phyloP scores from a whole-genome alignment of 2,329 filamentous ascomycete species.

The Fusarium napiforme region DNA sequence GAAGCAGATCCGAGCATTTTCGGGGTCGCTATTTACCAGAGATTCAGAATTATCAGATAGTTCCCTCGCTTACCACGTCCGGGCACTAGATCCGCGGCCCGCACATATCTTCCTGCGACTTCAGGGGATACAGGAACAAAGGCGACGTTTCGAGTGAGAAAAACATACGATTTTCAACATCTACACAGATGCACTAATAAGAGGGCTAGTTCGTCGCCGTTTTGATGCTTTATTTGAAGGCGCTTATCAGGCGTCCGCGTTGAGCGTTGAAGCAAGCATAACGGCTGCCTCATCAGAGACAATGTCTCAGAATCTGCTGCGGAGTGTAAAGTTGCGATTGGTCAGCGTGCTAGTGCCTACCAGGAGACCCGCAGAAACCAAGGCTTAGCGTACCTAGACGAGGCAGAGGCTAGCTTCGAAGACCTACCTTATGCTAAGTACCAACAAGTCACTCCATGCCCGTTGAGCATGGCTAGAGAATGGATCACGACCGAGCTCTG shows the following conservation, averaged over 20 bases:
- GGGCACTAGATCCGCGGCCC: constrained; percentile 21
- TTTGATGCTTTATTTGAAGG: constrained; percentile 24
- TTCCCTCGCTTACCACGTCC: constrained; percentile 8
- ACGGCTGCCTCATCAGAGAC: constrained; percentile 39
- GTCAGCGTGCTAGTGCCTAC: constrained; percentile 6
- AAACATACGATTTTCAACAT: constrained; percentile 36
- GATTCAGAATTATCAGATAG: neutral
- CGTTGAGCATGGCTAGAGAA: constrained; percentile 4
- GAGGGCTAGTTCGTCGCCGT: constrained; percentile 8
- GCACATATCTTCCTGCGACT: constrained; percentile 11
- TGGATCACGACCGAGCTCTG: constrained; percentile 19
- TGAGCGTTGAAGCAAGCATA: constrained; percentile 29
- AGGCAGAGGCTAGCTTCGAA: constrained; percentile 18
- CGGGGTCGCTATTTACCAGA: constrained; percentile 10
- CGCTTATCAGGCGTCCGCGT: constrained; percentile 23
- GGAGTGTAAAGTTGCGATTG: constrained; percentile 30
- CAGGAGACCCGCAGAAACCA: constrained; percentile 13
- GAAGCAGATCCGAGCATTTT: constrained; percentile 11
- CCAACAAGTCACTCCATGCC: constrained; percentile 15
- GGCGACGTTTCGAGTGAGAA: neutral
- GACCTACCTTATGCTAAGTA: neutral
- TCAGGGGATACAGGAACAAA: constrained; percentile 3
- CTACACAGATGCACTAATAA: constrained; percentile 12
- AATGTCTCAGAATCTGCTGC: constrained; percentile 30
- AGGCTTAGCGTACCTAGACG: constrained; percentile 28